Evolutionary conservation across 192 early-diverging fungal genomes (phyloP).

Genomic region (Chytriomyces hyalinus): DNA sequence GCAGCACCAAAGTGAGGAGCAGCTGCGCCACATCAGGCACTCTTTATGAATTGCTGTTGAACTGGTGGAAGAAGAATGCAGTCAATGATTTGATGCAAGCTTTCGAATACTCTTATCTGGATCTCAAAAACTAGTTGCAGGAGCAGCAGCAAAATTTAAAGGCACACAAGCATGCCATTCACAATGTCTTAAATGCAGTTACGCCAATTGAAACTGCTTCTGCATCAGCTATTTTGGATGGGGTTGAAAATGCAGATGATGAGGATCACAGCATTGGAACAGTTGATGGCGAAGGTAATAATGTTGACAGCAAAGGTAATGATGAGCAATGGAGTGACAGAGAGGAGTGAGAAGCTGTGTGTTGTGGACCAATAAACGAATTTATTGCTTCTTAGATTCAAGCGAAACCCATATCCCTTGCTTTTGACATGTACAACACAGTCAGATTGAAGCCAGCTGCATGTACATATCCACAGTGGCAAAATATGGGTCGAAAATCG

Average conservation of each 20-base stretch:
- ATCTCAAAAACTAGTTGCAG: constrained; percentile 1
- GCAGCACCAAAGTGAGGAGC: not conserved
- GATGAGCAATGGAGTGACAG: not conserved
- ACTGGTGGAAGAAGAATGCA: not conserved
- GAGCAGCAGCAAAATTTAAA: constrained; percentile 1
- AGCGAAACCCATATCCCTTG: not conserved
- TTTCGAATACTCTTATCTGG: not conserved
- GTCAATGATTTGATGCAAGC: not conserved
- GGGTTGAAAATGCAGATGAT: not conserved
- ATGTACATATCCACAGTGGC: no score
- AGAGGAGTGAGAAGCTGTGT: not conserved
- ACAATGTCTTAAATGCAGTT: not conserved
- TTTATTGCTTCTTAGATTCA: not conserved
- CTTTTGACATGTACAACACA: no score
- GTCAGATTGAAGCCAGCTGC: no score
- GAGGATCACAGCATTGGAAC: not conserved
- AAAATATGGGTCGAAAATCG: no score
- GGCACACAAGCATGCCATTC: constrained; percentile 4
- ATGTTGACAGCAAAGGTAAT: not conserved
- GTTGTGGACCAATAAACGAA: not conserved
- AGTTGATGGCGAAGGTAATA: not conserved
- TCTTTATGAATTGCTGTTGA: not conserved
- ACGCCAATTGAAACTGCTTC: not conserved
- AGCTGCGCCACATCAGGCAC: not conserved
- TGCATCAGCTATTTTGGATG: not conserved